Base-by-base conservation (phyloP, 768 basidiomycete genomes). In the Amanita muscaria region DNA sequence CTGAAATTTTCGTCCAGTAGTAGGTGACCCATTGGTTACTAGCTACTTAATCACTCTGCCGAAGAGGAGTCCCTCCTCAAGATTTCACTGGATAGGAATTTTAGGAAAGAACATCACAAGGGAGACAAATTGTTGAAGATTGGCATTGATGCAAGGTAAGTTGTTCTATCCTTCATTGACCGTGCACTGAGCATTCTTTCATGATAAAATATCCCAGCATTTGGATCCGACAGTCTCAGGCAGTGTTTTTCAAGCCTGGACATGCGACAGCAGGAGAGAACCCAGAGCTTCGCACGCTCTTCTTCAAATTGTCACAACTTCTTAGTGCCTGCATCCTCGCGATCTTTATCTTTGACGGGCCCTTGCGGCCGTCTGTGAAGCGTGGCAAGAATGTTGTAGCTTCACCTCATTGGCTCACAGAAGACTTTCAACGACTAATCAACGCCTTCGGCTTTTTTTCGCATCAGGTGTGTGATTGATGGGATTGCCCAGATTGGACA, bases 261-360 rank as follows among this genome's bases (percentile, higher is more conserved):
- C 27, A 29, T 29, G 6, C 6, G 6, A 29, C 27, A 29, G 24
- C 35, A 4, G 72, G 72, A 1, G 58, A 64, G 38, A 72, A 72
- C 48, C 69, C 72, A 1, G 68, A 71, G 50, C 59, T 76, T 5
- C 51, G 60, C 0, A 61, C 62, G 0, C 59, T 78, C 1, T 76
- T 74, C 54, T 67, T 61, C 60, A 66, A 66, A 16, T 61, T 72
- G 10, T 55, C 62, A 1, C 49, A 58, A 0, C 54, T 77, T 7
- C 53, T 70, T 1, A 45, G 61, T 5, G 53, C 63, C 3, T 65
- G 68, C 1, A 51, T 72, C 31, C 54, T 64, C 2, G 62, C 64
- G 4, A 56, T 76, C 1, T 73, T 77, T 53, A 68, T 77, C 0
- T 76, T 77, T 49, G 69, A 78, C 56, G 74, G 76, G 0, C 61